These are phyloP conservation scores for Hanseniaspora meyeri DNA, from an alignment of 805 yeast genomes.

Conservation along the genomic window DNA sequence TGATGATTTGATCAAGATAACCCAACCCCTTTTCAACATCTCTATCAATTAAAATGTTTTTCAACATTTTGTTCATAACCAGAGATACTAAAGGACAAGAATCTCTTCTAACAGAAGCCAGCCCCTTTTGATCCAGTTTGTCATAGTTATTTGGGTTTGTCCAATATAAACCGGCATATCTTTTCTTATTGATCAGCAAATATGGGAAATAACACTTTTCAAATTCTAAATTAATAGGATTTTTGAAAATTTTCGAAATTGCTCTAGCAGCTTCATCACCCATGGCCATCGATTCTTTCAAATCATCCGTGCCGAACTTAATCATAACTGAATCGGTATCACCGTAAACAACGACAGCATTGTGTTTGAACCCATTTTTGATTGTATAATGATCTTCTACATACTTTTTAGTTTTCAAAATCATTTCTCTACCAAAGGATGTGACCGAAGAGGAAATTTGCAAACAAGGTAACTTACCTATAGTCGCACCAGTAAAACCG, in stretches of 20 bases:
- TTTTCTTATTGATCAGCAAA: constrained; percentile 80
- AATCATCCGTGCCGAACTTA: constrained; percentile 74
- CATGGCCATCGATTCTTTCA: constrained; percentile 72
- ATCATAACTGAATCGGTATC: constrained; percentile 99
- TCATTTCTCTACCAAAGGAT: constrained; percentile 93
- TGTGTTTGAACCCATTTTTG: constrained; percentile 72
- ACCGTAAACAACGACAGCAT: constrained; percentile 89
- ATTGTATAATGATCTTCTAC: constrained; percentile 70
- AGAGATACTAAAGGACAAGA: constrained; percentile 90
- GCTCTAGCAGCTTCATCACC: constrained; percentile 90
- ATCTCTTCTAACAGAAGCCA: constrained; percentile 96
- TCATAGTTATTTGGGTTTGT: constrained; percentile 83
- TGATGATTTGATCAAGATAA: constrained; percentile 76
- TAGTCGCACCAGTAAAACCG: constrained; percentile 98
- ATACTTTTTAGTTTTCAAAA: constrained; percentile 75
- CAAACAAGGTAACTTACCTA: constrained; percentile 91
- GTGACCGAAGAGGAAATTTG: constrained; percentile 94
- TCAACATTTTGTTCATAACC: constrained; percentile 84
- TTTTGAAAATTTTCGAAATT: constrained; percentile 65
- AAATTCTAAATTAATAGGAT: constrained; percentile 89
- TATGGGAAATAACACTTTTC: constrained; percentile 96
- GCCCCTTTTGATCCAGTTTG: constrained; percentile 96
- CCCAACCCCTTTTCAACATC: constrained; percentile 74
- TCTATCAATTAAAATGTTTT: constrained; percentile 72
- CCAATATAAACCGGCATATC: constrained; percentile 97